Conservation (phyloP, 2,329 filamentous ascomycete species). For the Penicillium sclerotiorum region DNA sequence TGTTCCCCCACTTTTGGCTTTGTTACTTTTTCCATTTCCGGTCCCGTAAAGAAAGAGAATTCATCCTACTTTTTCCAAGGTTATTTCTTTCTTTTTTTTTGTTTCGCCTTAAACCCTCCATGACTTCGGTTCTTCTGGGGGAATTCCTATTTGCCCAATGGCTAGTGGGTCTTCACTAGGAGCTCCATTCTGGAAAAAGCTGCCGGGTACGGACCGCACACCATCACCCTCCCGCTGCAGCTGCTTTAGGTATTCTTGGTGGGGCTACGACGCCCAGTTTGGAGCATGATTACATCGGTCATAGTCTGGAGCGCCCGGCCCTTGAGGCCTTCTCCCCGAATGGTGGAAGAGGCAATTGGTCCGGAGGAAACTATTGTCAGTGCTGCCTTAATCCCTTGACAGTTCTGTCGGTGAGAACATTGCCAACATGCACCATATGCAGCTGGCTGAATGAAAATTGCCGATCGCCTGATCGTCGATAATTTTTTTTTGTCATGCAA, state of each 20-base stretch:
- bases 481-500: constrained; percentile 26
- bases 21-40: neutral
- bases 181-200: constrained; percentile 23
- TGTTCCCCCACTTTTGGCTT: neutral
- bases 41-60: too few species aligned
- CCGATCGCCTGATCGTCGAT: constrained; percentile 29
- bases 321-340: neutral
- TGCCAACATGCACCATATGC: constrained; percentile 23
- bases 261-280: constrained; percentile 18
- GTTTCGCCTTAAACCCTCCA: neutral
- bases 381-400: constrained; percentile 15
- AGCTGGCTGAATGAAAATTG: constrained; percentile 27
- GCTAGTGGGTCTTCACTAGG: constrained; percentile 4
- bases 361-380: constrained; percentile 2
- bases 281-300: constrained; percentile 14
- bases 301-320: constrained; percentile 6
- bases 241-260: constrained; percentile 19
- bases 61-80: neutral
- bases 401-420: constrained; percentile 32
- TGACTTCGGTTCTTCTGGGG: neutral
- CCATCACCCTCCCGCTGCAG: constrained; percentile 16
- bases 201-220: constrained; percentile 27
- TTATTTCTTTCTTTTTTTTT: neutral
- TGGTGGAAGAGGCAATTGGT: constrained; percentile 5
- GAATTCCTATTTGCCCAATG: neutral